Evolutionary conservation across 192 early-diverging fungal species (phyloP), one percentile per base, ranked within the genome.

Genomic region (Rhizoclosmatium sp.): DNA sequence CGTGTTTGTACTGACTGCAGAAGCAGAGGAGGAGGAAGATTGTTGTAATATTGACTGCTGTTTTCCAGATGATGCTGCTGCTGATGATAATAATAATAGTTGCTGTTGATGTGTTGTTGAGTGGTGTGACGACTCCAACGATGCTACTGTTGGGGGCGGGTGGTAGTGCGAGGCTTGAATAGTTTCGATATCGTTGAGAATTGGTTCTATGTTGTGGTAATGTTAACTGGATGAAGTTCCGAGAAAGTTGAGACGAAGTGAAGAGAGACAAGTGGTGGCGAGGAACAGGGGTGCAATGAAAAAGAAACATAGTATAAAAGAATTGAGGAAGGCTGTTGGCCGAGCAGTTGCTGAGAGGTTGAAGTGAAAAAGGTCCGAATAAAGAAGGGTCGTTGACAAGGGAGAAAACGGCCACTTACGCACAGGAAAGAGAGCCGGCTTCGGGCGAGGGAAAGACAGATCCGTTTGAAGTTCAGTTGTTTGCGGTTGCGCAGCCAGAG

Each of bases 371-470:
- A 62, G 60, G 23, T 62, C 10, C 39, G 60, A 7, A 62, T 7
- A 19, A 62, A 23, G 7, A 62, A 62, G 60, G 31, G 31, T 31
- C 31, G 31, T 31, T 31, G 31, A 31, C 31, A 31, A 31, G 31
- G 31, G 31, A 31, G 31, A 31, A 31, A 31, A 31, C 31, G 31
- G 31, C 31, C 60, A 62, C 60, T 62, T 62, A 62, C 60, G 60
- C 60, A 62, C 60, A 62, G 60, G 60, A 62, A 62, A 62, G 60
- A 62, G 10, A 7, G 4, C 21, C 21, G 60, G 60, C 7, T 19
- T 62, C 39, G 60, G 60, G 21, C 60, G 60, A 5, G 60, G 60
- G 21, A 62, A 62, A 4, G 60, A 62, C 60, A 62, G 23, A 21
- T 62, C 60, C 51, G 51, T 54, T 54, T 54, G 5, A 12, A 16